These are phyloP conservation scores for Anisogramma anomala DNA, from an alignment of 2,329 filamentous ascomycete species.

Conservation along the genomic window DNA sequence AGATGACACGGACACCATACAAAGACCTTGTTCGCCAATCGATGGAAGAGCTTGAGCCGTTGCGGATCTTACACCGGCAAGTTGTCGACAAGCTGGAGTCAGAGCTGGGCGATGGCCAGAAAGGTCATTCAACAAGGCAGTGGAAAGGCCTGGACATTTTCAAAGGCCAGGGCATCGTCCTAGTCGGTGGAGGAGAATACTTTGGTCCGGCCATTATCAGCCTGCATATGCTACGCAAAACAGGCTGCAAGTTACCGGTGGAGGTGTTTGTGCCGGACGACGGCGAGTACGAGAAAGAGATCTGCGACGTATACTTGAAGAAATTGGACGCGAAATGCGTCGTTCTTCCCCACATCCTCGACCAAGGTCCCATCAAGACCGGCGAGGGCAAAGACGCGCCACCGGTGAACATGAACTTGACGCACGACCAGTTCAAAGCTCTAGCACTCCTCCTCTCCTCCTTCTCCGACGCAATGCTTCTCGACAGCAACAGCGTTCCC, in stretches of 20 bases:
- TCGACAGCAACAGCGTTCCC: constrained; percentile 47
- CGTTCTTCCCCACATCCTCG: constrained; percentile 22
- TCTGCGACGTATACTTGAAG: constrained; percentile 23
- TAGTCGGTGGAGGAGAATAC: constrained; percentile 35
- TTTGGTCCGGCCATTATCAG: constrained; percentile 38
- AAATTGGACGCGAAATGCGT: constrained; percentile 24
- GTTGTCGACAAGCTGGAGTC: constrained; percentile 25
- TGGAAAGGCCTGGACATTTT: constrained; percentile 11
- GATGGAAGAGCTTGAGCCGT: constrained; percentile 1
- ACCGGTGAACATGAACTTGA: constrained; percentile 7
- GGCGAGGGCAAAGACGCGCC: constrained; percentile 3
- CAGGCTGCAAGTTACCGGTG: constrained; percentile 38
- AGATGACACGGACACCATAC: constrained; percentile 7
- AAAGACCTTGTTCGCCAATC: constrained; percentile 9
- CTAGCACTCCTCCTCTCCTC: constrained; percentile 46
- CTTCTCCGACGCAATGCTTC: constrained; percentile 46
- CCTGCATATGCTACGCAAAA: constrained; percentile 39
- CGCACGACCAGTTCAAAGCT: constrained; percentile 41
- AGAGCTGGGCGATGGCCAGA: constrained; percentile 23
- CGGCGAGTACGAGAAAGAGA: constrained; percentile 20
- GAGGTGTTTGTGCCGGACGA: constrained; percentile 26
- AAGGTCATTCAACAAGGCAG: constrained; percentile 17
- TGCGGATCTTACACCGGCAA: constrained; percentile 22
- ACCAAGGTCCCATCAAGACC: constrained; percentile 20
- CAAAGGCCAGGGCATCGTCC: constrained; percentile 33